These are phyloP conservation scores for Colletotrichum cuscutae DNA, from an alignment of 2,329 filamentous ascomycete genomes.

Conservation along the genomic window DNA sequence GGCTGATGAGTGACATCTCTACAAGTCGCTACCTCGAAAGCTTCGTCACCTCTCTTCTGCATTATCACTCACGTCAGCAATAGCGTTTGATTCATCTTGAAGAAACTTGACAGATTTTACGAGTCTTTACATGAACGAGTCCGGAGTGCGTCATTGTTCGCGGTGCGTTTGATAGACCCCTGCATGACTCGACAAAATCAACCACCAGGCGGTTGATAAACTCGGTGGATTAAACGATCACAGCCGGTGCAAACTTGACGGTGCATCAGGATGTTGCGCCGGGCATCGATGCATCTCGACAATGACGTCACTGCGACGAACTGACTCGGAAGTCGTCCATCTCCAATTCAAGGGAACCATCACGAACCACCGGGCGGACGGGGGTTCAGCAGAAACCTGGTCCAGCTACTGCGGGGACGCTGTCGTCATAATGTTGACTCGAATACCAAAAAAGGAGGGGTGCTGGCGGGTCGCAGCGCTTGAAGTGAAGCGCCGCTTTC, in stretches of 20 bases:
- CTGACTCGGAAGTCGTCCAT: slow-evolving; percentile 24
- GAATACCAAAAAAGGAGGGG: slow-evolving; percentile 6
- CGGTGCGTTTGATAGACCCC: background rate
- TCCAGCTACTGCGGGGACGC: slow-evolving; percentile 23
- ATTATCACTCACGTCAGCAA: slow-evolving; percentile 4
- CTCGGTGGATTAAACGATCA: background rate
- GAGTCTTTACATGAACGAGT: background rate
- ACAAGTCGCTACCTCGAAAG: background rate
- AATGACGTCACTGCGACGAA: slow-evolving; percentile 14
- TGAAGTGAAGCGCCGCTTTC: slow-evolving; percentile 9
- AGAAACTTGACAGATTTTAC: background rate
- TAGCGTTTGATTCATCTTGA: background rate
- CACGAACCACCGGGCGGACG: slow-evolving; percentile 21
- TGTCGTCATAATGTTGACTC: slow-evolving; percentile 29
- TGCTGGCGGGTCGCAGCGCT: slow-evolving; percentile 13
- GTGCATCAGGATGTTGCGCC: slow-evolving; percentile 1
- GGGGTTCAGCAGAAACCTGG: slow-evolving; percentile 28
- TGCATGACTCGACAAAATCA: slow-evolving; percentile 19
- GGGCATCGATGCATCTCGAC: slow-evolving; percentile 19
- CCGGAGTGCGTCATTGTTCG: slow-evolving; percentile 16
- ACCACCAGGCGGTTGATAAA: background rate
- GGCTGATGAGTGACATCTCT: background rate
- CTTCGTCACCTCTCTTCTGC: slow-evolving; percentile 8
- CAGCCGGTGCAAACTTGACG: slow-evolving; percentile 14
- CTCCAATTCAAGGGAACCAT: slow-evolving; percentile 23